Percentiles rank a stretch among this genome's conserved stretches.
Conservation (phyloP, 2,329 filamentous ascomycete species). For the Zasmidium citrigriseum region DNA sequence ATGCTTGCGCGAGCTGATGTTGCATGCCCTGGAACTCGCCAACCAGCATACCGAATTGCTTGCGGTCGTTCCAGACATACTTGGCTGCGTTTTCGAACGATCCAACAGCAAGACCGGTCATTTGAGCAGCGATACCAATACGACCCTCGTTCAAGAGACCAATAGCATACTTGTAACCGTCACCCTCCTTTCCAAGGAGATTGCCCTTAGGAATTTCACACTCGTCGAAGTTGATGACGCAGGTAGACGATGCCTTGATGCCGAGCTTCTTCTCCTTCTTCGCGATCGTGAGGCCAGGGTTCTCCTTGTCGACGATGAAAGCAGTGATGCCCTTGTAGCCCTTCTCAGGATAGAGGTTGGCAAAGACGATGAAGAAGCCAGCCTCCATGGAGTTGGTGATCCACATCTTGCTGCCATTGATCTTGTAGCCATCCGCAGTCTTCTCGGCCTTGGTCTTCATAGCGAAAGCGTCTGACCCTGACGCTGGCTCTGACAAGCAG, state of each 20-base stretch:
- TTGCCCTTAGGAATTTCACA: conserved; percentile 87
- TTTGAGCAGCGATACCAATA: conserved; percentile 97
- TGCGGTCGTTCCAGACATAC: conserved; percentile 98
- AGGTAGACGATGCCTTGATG: conserved; percentile 93
- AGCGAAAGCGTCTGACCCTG: conserved; percentile 94
- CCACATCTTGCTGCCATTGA: conserved; percentile 98
- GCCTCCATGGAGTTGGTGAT: conserved; percentile 97
- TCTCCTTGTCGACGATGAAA: conserved; percentile 90
- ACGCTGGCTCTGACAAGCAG: conserved; percentile 52
- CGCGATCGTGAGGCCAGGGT: conserved; percentile 86
- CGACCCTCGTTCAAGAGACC: conserved; percentile 90
- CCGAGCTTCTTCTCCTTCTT: conserved; percentile 99
- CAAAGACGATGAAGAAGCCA: conserved; percentile 95
- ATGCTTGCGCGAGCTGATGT: conserved; percentile 95
- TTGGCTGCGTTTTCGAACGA: conserved; percentile 92
- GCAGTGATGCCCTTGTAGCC: conserved; percentile 97
- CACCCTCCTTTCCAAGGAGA: conserved; percentile 81
- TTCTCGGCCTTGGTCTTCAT: conserved; percentile 87
- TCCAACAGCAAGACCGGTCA: conserved; percentile 93
- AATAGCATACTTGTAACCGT: conserved; percentile 98
- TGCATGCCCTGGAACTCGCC: conserved; percentile 99
- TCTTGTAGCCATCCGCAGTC: conserved; percentile 79
- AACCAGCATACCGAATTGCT: conserved; percentile 90
- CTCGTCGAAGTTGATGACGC: conserved; percentile 96
- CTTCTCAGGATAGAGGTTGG: conserved; percentile 87